These are phyloP conservation scores for Lathyrus tuberosus DNA, from an alignment of 306 rosid species.

Conservation along the genomic window DNA sequence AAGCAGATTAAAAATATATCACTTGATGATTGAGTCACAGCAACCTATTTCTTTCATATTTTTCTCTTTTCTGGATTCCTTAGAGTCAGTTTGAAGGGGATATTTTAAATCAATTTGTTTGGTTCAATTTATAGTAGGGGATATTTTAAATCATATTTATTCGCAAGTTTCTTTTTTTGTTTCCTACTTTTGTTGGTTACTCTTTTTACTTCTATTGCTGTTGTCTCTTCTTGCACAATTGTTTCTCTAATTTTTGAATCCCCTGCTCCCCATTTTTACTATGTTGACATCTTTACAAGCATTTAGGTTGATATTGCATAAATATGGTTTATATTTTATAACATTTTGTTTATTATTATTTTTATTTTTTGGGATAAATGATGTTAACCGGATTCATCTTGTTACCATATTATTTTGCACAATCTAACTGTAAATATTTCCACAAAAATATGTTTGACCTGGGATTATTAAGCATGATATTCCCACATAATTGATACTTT, in stretches of 20 bases:
- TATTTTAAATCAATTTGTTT: too few relatives aligned
- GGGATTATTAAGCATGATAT: neutral
- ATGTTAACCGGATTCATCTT: slow-evolving; percentile 4
- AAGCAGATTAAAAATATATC: neutral
- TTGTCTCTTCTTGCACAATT: too few relatives aligned
- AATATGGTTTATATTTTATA: neutral
- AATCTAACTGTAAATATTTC: neutral
- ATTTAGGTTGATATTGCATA: slow-evolving; percentile 24
- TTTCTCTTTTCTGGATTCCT: neutral
- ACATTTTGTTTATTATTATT: neutral
- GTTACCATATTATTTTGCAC: slow-evolving; percentile 10
- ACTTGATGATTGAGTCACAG: neutral
- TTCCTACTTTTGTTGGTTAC: too few relatives aligned
- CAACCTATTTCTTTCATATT: neutral
- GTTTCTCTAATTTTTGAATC: too few relatives aligned
- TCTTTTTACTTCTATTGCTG: too few relatives aligned
- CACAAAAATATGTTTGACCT: neutral
- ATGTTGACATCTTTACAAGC: neutral
- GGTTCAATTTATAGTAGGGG: too few relatives aligned
- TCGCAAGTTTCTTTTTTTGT: too few relatives aligned
- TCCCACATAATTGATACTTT: neutral
- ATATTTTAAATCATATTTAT: too few relatives aligned
- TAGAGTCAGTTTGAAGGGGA: neutral
- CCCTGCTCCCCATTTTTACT: too few relatives aligned
- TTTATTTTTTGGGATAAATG: neutral